phyloP scores from a whole-genome alignment of 2,329 filamentous ascomycete species.

The Fusarium algeriense region DNA sequence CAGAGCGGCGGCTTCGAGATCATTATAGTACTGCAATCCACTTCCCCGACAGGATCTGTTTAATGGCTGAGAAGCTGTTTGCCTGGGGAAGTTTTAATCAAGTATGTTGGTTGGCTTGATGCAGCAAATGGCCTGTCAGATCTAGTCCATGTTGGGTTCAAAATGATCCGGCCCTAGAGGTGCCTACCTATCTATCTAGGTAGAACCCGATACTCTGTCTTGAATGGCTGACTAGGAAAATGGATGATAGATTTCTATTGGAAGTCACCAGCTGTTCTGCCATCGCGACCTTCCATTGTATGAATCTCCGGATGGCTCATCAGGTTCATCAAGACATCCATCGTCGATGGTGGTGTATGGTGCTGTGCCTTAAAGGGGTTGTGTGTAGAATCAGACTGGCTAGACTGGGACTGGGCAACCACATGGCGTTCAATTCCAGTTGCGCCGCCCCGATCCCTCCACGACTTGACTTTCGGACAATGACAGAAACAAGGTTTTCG shows the following conservation, averaged over 20 bases:
- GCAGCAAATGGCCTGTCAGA: neutral
- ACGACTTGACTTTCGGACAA: conserved; percentile 23
- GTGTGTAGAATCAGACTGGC: neutral
- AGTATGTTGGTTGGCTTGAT: neutral
- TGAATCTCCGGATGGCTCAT: neutral
- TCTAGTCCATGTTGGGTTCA: neutral
- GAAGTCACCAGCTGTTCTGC: neutral
- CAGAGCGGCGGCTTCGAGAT: neutral
- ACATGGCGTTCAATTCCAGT: conserved; percentile 20
- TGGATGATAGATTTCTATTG: neutral
- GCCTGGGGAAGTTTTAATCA: neutral
- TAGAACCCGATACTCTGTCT: neutral
- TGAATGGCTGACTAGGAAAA: no score
- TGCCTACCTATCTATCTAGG: neutral
- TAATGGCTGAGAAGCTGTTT: neutral
- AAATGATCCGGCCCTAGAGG: neutral
- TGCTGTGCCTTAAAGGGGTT: conserved; percentile 11
- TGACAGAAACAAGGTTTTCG: conserved; percentile 41
- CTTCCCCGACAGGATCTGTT: neutral
- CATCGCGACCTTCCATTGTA: conserved; percentile 1
- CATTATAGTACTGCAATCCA: neutral
- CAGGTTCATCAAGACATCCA: neutral
- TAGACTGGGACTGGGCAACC: conserved; percentile 4
- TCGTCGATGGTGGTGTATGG: neutral
- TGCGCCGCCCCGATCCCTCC: conserved; percentile 31